A percentile compares a stretch with the other conserved stretches of the same genome.
Evolutionary conservation across 2,329 filamentous ascomycete species (phyloP).

Genomic region (Xylariales sp.): DNA sequence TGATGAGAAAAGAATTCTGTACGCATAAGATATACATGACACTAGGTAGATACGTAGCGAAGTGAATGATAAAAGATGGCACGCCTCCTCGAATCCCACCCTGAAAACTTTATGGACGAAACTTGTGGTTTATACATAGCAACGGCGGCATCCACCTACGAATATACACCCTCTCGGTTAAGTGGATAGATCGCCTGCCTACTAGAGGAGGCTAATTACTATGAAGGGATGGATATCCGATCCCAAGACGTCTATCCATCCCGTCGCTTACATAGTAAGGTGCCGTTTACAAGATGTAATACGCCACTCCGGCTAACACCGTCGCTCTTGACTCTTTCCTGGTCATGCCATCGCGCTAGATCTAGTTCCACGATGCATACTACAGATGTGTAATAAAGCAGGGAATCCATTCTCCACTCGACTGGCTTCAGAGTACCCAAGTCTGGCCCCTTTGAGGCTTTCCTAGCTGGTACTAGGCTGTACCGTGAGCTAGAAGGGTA

Average conservation of each 20-base stretch:
- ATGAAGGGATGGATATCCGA: constrained; percentile 22
- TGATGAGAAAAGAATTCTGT: background rate
- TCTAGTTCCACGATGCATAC: constrained; percentile 30
- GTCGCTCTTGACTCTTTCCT: constrained; percentile 5
- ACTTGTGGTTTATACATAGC: background rate
- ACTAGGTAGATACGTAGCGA: background rate
- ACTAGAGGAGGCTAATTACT: constrained; percentile 30
- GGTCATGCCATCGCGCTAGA: constrained; percentile 24
- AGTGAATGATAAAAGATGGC: background rate
- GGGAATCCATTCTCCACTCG: constrained; percentile 29
- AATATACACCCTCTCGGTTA: constrained; percentile 1
- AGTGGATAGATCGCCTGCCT: constrained; percentile 24
- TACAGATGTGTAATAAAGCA: constrained; percentile 19
- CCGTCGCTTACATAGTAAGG: constrained; percentile 9
- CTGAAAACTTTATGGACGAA: background rate
- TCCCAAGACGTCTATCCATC: constrained; percentile 26
- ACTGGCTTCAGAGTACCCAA: constrained; percentile 20
- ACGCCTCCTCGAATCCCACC: background rate
- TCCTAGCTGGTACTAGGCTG: constrained; percentile 33
- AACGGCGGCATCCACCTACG: constrained; percentile 3
- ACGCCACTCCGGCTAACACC: constrained; percentile 16
- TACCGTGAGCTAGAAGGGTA: constrained; percentile 20
- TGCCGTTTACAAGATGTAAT: constrained; percentile 19
- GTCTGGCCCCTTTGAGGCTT: constrained; percentile 19
- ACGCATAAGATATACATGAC: background rate